Conservation (phyloP, 2,329 filamentous ascomycete genomes). For the Botryotinia calthae region DNA sequence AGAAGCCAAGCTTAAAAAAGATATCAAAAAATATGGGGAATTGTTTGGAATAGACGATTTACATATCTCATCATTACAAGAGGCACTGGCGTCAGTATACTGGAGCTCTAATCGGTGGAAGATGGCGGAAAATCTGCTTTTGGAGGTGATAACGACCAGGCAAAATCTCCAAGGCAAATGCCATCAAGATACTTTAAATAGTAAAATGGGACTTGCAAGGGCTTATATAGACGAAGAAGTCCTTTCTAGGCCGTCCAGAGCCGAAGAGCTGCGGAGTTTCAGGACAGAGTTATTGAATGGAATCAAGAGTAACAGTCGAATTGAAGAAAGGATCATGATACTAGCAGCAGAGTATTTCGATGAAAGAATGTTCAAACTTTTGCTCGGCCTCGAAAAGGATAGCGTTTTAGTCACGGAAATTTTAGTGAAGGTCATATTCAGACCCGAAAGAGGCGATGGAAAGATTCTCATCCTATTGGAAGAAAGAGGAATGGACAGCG, state of each 20-base stretch:
- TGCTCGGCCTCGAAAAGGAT: background rate
- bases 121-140: background rate
- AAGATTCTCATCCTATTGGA: background rate
- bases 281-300: background rate
- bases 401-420: background rate
- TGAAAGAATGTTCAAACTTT: background rate
- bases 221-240: background rate
- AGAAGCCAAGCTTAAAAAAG: background rate
- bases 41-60: background rate
- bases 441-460: background rate
- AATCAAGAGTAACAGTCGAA: background rate
- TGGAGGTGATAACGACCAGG: background rate
- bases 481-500: background rate
- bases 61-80: background rate
- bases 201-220: background rate
- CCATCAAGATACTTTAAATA: background rate
- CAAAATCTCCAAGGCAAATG: background rate
- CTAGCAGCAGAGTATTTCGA: background rate
- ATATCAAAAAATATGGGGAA: background rate
- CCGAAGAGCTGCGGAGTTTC: background rate
- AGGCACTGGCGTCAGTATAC: background rate
- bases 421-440: background rate
- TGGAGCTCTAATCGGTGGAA: background rate
- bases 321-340: background rate
- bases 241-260: background rate